Percentiles rank a stretch among this genome's conserved stretches.
Conservation (phyloP, 768 basidiomycete genomes). For the Mycena polygramma region DNA sequence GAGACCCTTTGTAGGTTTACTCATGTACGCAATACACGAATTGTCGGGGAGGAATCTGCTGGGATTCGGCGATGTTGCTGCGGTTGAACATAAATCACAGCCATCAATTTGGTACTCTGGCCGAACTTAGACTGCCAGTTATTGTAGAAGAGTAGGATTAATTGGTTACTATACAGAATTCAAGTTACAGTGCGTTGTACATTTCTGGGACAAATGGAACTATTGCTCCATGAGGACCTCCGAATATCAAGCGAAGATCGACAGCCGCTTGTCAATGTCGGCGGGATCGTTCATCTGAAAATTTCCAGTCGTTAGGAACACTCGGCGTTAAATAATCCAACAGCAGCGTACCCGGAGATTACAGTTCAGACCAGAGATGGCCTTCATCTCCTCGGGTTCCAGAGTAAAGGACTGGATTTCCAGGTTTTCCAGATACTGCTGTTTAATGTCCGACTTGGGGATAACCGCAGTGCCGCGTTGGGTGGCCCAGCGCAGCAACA, state of each 20-base stretch:
- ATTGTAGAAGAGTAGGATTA: too few species aligned
- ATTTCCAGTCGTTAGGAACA: constrained; percentile 1
- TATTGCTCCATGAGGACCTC: too few species aligned
- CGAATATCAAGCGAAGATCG: constrained; percentile 79
- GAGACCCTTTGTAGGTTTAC: constrained; percentile 19
- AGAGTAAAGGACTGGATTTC: constrained; percentile 63
- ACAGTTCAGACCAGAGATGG: constrained; percentile 63
- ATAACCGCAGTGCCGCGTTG: constrained; percentile 79
- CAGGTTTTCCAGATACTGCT: constrained; percentile 68
- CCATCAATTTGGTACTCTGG: too few species aligned
- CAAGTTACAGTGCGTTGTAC: too few species aligned
- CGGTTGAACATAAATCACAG: too few species aligned
- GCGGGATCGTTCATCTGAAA: constrained; percentile 77
- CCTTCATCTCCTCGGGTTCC: constrained; percentile 58
- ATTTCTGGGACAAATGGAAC: too few species aligned
- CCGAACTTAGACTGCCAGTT: too few species aligned
- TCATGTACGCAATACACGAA: background rate
- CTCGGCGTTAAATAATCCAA: too few species aligned
- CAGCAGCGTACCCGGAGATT: constrained; percentile 78
- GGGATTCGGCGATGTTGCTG: too few species aligned
- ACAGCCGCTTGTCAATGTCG: constrained; percentile 74
- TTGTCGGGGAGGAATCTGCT: too few species aligned
- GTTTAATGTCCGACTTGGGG: constrained; percentile 72
- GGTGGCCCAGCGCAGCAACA: constrained; percentile 84
- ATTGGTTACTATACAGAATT: too few species aligned